phyloP scores from a whole-genome alignment of 352 stramenopile species.

The Pythium insidiosum region DNA sequence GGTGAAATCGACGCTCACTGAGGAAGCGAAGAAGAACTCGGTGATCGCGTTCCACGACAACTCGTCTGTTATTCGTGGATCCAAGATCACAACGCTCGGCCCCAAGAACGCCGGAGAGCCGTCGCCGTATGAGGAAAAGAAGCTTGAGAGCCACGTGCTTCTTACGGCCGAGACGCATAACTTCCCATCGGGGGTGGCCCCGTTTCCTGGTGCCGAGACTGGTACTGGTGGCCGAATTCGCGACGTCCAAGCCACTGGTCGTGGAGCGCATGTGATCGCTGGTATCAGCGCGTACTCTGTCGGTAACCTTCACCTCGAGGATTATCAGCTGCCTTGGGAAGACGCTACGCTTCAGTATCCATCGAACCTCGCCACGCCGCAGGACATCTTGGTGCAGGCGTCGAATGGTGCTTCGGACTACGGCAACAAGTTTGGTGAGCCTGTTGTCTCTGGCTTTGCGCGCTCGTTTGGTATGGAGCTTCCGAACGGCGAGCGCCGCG shows the following conservation, averaged over 20 bases:
- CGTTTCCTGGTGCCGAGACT: constrained; percentile 95
- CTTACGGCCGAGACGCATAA: constrained; percentile 99
- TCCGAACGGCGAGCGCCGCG: constrained; percentile 91
- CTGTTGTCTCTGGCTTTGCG: constrained; percentile 97
- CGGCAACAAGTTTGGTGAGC: constrained; percentile 99
- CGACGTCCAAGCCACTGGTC: constrained; percentile 98
- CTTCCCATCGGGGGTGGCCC: constrained; percentile 95
- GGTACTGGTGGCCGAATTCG: constrained; percentile 97
- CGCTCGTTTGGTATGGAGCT: constrained; percentile 96
- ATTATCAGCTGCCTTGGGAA: constrained; percentile 96
- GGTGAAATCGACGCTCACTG: constrained; percentile 96
- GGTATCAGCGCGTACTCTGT: constrained; percentile 85
- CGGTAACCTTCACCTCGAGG: constrained; percentile 95
- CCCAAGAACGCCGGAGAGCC: constrained; percentile 59
- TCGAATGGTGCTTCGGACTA: constrained; percentile 99
- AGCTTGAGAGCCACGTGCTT: constrained; percentile 91
- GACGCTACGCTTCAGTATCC: constrained; percentile 89
- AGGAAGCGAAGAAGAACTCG: constrained; percentile 88
- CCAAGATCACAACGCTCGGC: constrained; percentile 81
- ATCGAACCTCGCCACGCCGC: constrained; percentile 83
- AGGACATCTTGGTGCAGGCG: constrained; percentile 95
- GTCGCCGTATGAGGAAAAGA: constrained; percentile 51
- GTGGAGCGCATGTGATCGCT: constrained; percentile 93
- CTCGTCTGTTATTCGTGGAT: constrained; percentile 95
- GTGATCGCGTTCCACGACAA: constrained; percentile 99